A percentile compares a stretch with the other conserved stretches of the same genome.
Evolutionary conservation across 306 rosid genomes (phyloP).

Genomic region (Quercus robur): DNA sequence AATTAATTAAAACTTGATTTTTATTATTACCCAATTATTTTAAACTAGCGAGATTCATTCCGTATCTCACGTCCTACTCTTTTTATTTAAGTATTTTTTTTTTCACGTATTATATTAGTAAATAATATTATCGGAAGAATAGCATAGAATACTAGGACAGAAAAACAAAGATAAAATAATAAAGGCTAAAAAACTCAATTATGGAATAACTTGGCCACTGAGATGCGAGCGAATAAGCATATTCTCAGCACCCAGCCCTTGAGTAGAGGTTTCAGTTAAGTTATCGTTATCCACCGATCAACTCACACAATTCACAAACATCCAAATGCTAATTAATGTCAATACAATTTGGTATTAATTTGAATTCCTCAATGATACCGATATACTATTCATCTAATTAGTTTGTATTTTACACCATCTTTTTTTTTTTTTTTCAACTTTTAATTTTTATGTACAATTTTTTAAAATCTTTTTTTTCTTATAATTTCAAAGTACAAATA

Average conservation of each 20-base stretch:
- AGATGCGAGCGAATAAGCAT: neutral
- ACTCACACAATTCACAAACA: neutral
- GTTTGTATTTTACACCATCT: too few relatives aligned
- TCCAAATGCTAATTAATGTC: neutral
- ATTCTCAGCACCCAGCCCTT: neutral
- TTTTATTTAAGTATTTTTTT: neutral
- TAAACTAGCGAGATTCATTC: conserved; percentile 38
- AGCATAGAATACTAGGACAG: neutral
- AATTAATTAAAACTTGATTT: neutral
- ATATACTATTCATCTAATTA: too few relatives aligned
- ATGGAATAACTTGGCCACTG: neutral
- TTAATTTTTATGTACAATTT: too few relatives aligned
- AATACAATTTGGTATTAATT: neutral
- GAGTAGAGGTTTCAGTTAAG: neutral
- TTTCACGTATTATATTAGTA: neutral
- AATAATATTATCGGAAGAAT: neutral
- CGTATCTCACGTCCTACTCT: conserved; percentile 17
- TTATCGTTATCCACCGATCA: neutral
- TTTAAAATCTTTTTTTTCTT: too few relatives aligned
- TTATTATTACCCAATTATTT: neutral
- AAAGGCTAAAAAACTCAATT: neutral
- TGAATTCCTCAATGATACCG: neutral
- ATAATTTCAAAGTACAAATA: too few relatives aligned
- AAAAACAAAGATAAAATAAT: neutral
- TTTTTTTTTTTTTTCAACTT: too few relatives aligned